Evolutionary conservation across 169 alveolate genomes (phyloP), one percentile per base, ranked within the genome.

Genomic region (Eimeria falciformis): DNA sequence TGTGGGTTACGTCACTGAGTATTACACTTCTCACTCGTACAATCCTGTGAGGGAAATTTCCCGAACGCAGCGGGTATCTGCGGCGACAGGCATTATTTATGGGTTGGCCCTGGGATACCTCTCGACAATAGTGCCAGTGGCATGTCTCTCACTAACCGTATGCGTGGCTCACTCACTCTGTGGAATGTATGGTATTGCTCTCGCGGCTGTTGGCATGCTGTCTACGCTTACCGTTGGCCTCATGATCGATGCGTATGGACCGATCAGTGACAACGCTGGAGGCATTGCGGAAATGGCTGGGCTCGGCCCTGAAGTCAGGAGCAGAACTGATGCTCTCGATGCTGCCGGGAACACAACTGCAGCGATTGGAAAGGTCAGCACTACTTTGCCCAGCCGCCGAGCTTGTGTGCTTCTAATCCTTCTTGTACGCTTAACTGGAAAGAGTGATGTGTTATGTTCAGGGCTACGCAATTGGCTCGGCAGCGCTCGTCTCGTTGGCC

Each of bases 341-440:
- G 98, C 98, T 45, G 98, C 98, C 18, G 98, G 99, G 78, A 98
- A 97, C 95, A 97, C 98, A 50, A 97, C 98, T 46, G 98, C 98
- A 5, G 98, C 98, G 25, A 96, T 96, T 75, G 98, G 98, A 23
- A 95, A 92, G 92, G 92, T 85, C 25, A 21, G 84, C n/a, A 17
- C 0, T 33, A 33, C 40, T 33, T 33, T 2, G 40, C 40, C 40
- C 40, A 33, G 4, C 40, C 2, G 2, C 40, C 40, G 40, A 33
- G 40, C 40, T 0, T 33, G 40, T 33, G 2, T 33, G 40, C 40
- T 33, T 33, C 40, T 33, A 2, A 33, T 33, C 40, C 40, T 33
- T 33, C 40, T 33, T 33, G 40, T 33, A 33, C 40, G 40, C 40
- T 33, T 33, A 33, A 33, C 4, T 33, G 40, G 40, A 2, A 33